Evolutionary conservation across 371 early-diverging fungal species (phyloP).

Genomic region (Mucor saturninus): DNA sequence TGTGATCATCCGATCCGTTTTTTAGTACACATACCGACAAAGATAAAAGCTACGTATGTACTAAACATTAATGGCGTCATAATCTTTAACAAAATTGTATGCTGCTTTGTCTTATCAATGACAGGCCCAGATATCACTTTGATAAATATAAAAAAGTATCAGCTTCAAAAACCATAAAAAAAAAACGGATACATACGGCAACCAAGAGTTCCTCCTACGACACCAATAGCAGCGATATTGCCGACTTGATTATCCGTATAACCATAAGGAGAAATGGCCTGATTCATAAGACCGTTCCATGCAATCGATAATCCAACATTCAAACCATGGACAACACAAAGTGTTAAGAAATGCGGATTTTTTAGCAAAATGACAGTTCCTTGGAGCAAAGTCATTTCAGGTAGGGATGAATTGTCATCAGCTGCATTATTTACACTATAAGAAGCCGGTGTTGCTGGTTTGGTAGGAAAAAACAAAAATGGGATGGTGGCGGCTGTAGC

Average conservation of each 20-base stretch:
- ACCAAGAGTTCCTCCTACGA: slow-evolving; percentile 60
- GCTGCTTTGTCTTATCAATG: slow-evolving; percentile 60
- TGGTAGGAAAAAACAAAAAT: slow-evolving; percentile 50
- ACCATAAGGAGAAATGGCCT: slow-evolving; percentile 68
- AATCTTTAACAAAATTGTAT: slow-evolving; percentile 48
- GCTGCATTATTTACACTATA: neutral
- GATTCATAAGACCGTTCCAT: slow-evolving; percentile 63
- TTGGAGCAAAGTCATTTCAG: slow-evolving; percentile 40
- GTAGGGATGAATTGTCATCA: neutral
- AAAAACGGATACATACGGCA: slow-evolving; percentile 36
- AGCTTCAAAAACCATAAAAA: neutral
- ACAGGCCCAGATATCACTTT: slow-evolving; percentile 53
- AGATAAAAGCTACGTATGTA: slow-evolving; percentile 55
- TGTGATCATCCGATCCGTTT: neutral
- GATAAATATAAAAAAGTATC: neutral
- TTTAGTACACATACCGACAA: slow-evolving; percentile 42
- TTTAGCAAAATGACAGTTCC: slow-evolving; percentile 52
- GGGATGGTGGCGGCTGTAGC: slow-evolving; percentile 51
- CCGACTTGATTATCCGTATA: slow-evolving; percentile 65
- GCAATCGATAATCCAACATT: slow-evolving; percentile 70
- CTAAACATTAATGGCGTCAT: slow-evolving; percentile 57
- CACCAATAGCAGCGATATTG: slow-evolving; percentile 59
- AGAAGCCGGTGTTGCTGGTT: slow-evolving; percentile 56
- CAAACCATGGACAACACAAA: slow-evolving; percentile 59
- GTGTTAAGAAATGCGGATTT: slow-evolving; percentile 59